Conservation (phyloP, 1,284 basidiomycete species). For the Leccinum brunneo-olivaceum region DNA sequence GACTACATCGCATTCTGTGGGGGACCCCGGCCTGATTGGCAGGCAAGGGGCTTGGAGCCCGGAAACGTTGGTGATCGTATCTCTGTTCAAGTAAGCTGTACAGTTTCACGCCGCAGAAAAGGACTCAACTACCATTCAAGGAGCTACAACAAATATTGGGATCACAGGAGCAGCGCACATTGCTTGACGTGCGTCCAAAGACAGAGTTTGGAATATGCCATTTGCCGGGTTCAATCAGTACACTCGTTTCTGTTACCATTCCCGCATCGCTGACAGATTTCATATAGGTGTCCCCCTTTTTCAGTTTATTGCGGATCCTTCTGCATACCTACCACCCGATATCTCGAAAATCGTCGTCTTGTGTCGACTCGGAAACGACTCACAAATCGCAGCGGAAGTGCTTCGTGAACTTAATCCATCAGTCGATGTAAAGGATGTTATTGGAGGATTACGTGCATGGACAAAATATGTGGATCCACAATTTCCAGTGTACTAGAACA, state of each 20-base stretch:
- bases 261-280: not conserved
- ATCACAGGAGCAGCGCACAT: conserved; percentile 29
- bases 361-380: conserved; percentile 91
- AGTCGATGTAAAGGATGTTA: conserved; percentile 57
- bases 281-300: conserved; percentile 61
- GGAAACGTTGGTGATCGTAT: conserved; percentile 41
- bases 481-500: conserved; percentile 73
- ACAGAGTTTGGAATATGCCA: conserved; percentile 87
- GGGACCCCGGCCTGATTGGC: conserved; percentile 58
- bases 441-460: conserved; percentile 80
- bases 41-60: conserved; percentile 40
- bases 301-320: conserved; percentile 55
- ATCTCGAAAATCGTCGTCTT: conserved; percentile 48
- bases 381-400: conserved; percentile 75
- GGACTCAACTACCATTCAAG: conserved; percentile 4
- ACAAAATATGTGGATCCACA: conserved; percentile 57
- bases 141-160: conserved; percentile 36
- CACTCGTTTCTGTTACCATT: conserved; percentile 20
- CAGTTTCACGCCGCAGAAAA: not conserved
- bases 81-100: conserved; percentile 38
- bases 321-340: conserved; percentile 30
- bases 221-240: conserved; percentile 72
- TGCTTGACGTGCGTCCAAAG: conserved; percentile 81
- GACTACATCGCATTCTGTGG: conserved; percentile 82
- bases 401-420: conserved; percentile 36